These are phyloP conservation scores for Eucalyptus globulus DNA, from an alignment of 345 rosid species.

Conservation along the genomic window DNA sequence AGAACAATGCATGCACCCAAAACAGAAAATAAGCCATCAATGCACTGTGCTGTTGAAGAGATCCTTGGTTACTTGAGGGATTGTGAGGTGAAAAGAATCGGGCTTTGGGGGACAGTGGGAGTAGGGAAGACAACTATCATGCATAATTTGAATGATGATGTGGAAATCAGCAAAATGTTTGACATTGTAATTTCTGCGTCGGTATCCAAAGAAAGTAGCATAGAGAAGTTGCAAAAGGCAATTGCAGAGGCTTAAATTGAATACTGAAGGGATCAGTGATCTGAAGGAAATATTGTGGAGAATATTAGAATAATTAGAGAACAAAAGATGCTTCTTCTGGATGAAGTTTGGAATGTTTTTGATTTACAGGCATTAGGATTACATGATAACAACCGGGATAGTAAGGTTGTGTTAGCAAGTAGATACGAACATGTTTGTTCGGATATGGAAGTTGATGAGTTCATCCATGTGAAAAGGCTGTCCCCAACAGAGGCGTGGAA, in stretches of 20 bases:
- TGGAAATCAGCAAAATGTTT: slow-evolving; percentile 4
- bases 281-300: not conserved
- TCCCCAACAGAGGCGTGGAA: not conserved
- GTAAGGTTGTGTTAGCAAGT: slow-evolving; percentile 21
- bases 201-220: not conserved
- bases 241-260: slow-evolving; percentile 3
- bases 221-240: slow-evolving; percentile 5
- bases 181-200: slow-evolving; percentile 9
- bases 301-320: slow-evolving; percentile 7
- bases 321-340: slow-evolving; percentile 12
- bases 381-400: not conserved
- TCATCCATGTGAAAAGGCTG: not conserved
- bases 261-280: not conserved
- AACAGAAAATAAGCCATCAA: no score
- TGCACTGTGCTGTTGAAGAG: no score
- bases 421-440: not conserved
- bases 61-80: no score
- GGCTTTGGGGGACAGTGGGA: slow-evolving; percentile 10
- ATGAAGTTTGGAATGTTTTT: slow-evolving; percentile 8
- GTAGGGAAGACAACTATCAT: slow-evolving; percentile 22
- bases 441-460: slow-evolving; percentile 6
- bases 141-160: slow-evolving; percentile 17
- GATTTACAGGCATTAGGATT: slow-evolving; percentile 7
- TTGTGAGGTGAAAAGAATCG: not conserved
- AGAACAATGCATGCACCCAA: no score